Conservation (phyloP, 768 basidiomycete genomes). For the Cyathus striatus region DNA sequence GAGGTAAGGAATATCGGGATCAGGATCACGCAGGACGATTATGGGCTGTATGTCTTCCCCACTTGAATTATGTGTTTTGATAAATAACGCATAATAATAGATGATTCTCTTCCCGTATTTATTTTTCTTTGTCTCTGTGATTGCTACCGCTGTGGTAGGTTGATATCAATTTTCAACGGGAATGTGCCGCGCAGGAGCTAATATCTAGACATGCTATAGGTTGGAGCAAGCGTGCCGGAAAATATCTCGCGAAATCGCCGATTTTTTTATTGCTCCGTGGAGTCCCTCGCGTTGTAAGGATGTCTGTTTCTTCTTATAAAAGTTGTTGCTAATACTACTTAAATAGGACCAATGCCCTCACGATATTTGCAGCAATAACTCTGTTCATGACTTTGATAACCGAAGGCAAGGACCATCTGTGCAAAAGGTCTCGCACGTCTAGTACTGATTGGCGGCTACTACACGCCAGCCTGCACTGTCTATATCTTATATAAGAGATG, state of each 20-base stretch:
- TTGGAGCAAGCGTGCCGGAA: slow-evolving; percentile 29
- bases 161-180: too few species aligned
- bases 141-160: slow-evolving; percentile 37
- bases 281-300: slow-evolving; percentile 28
- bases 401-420: slow-evolving; percentile 33
- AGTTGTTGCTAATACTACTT: neutral
- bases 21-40: slow-evolving; percentile 25
- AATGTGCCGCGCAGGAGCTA: too few species aligned
- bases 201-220: slow-evolving; percentile 15
- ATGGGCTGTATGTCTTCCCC: slow-evolving; percentile 27
- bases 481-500: slow-evolving; percentile 32
- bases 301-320: neutral
- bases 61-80: neutral
- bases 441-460: neutral
- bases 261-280: slow-evolving; percentile 47
- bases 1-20: slow-evolving; percentile 23
- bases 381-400: slow-evolving; percentile 32
- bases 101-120: slow-evolving; percentile 38
- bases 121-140: slow-evolving; percentile 27
- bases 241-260: slow-evolving; percentile 40
- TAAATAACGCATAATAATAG: slow-evolving; percentile 13
- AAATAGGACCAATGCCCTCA: slow-evolving; percentile 36
- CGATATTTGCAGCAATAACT: slow-evolving; percentile 31
- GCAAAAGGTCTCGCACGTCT: neutral
- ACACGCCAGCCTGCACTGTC: slow-evolving; percentile 32